A percentile compares a stretch with the other conserved stretches of the same genome.
These are phyloP conservation scores for Pseudonectria foliicola DNA, from an alignment of 2,329 filamentous ascomycete genomes.

Conservation along the genomic window DNA sequence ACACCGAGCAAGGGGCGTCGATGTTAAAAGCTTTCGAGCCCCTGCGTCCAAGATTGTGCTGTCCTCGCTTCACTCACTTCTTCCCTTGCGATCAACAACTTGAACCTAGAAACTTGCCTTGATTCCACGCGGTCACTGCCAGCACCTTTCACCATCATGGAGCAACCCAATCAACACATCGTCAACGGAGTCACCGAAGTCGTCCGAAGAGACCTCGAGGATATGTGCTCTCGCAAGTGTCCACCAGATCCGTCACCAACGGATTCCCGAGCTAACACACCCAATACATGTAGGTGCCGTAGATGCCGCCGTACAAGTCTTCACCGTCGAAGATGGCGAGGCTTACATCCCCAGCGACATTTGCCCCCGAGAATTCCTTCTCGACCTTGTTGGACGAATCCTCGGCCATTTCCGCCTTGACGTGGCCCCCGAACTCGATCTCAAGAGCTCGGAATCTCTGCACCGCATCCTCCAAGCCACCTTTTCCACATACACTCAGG, in stretches of 20 bases:
- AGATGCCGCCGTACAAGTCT: conserved; percentile 15
- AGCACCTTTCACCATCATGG: conserved; percentile 8
- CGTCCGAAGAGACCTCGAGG: conserved; percentile 5
- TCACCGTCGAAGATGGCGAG: conserved; percentile 17
- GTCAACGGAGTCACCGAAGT: conserved; percentile 10
- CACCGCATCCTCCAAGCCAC: conserved; percentile 22
- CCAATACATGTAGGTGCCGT: conserved; percentile 12
- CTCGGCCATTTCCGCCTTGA: conserved; percentile 17
- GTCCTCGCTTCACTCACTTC: no score
- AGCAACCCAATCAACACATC: conserved; percentile 16
- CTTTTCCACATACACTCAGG: conserved; percentile 21
- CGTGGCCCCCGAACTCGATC: conserved; percentile 15
- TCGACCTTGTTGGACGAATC: conserved; percentile 15
- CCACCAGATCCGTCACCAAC: no score
- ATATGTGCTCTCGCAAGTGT: conserved; percentile 11
- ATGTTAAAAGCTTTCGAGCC: no score
- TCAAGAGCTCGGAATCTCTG: conserved; percentile 18
- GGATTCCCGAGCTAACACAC: conserved; percentile 7
- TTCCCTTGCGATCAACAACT: no score
- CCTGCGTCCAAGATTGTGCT: no score
- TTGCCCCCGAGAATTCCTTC: conserved; percentile 18
- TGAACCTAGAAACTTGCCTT: no score
- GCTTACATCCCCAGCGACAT: conserved; percentile 15
- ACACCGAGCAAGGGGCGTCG: no score
- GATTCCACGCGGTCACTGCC: no score